Base-by-base conservation (phyloP, 2,329 filamentous ascomycete genomes). In the Colletotrichum paranaense region DNA sequence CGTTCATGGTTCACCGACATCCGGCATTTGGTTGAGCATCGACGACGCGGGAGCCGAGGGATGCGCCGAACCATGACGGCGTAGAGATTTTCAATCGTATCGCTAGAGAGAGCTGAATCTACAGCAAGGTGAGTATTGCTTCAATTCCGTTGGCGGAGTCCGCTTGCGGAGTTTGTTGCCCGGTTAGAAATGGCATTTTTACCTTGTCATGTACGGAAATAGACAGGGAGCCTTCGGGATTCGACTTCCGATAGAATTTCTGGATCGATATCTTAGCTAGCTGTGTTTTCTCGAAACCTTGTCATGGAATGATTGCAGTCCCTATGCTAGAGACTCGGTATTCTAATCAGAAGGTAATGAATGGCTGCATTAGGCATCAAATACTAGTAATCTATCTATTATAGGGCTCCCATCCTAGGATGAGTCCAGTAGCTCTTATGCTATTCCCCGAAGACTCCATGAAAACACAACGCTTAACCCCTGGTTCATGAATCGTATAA, bases 381-480 rank as follows among this genome's bases (percentile, higher is more conserved):
- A 49, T 49, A 49, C 42, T 49, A 22, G 7, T 49, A 49, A n/a
- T 49, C 42, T 49, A n/a, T 49, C 19, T 49, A 49, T 49, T 49
- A 49, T 2, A 49, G 19, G 19, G 42, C 42, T 49, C 19, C 3
- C 42, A 49, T 49, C 8, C 4, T 1, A n/a, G 19, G 19, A 22
- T 49, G 19, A 9, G 3, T 49, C 19, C 42, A 49, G 19, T n/a
- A 49, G 42, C 42, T 49, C 42, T 0, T 19, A 49, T 49, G 42
- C 42, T 22, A 22, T 49, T 22, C 16, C 42, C 19, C 42, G 8
- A 49, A 19, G 16, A 49, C 42, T 49, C 19, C 16, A 19, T 22
- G 19, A 22, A 62, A 24, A 62, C n/a, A 49, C 59, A 32, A 62
- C 59, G 59, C 59, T 62, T 22, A 62, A 52, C 26, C 38, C 42